Base-by-base conservation (phyloP, 2,329 filamentous ascomycete genomes). In the Talaromyces sp. region DNA sequence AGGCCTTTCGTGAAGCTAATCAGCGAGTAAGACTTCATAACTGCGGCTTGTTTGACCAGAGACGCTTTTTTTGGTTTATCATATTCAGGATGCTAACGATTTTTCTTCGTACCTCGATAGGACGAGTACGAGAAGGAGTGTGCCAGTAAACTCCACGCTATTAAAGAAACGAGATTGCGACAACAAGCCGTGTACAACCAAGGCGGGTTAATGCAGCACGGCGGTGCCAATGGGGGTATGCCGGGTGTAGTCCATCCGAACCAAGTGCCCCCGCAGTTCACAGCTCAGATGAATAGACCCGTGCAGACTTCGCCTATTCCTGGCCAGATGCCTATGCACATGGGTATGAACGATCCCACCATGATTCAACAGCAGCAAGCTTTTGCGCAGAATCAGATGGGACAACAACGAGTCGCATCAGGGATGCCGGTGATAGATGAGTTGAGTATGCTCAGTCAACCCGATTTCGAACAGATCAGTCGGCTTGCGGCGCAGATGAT, bases 231-330 rank as follows among this genome's bases (percentile, higher is more conserved):
- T 47, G 74, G 72, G 64, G 75, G 75, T 62, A 77, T 80, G 72
- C 74, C 73, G 11, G 65, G 71, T 51, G 74, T 75, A 38, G 70
- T 73, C 19, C 73, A 72, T 59, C 77, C 77, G 66, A 80, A 79
- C 67, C 78, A 79, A 67, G 75, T 78, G 25, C 72, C 74, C 47
- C 80, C 80, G 62, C 78, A 80, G 40, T 84, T 84, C 66, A 78
- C 81, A 13, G 78, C 81, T 22, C 82, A 84, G 65, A 77, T 84
- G 67, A 82, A 81, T 63, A 81, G 80, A 63, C 81, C 76, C 27
- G 81, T 85, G 78, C 84, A 85, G 68, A 72, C 79, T 3, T 84
- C 83, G 2, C 79, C 82, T 0, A 81, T 85, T 51, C 69, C 75
- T 25, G 75, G 72, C 47, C 79, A 80, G 51, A 74, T 74, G 49